Base-by-base conservation (phyloP, 768 basidiomycete genomes). In the Leccinellum luteum region DNA sequence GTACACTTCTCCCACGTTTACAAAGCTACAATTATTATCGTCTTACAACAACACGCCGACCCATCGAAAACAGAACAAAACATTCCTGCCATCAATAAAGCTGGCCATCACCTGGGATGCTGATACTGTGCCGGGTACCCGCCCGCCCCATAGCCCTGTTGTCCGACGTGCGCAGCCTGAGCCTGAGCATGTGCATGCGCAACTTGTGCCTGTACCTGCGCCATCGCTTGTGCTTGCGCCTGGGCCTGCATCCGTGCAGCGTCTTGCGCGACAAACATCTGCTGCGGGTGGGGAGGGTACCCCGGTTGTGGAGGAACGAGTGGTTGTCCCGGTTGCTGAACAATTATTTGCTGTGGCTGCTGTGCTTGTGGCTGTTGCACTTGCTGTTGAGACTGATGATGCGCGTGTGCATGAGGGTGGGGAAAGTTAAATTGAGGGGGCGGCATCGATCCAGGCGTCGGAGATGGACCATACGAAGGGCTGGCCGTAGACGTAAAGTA, bases 361-460 rank as follows among this genome's bases (percentile, higher is more conserved):
- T 79, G 79, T 47, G 78, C 76, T 53, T 58, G 65, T 51, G 75
- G 79, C 57, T 80, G 85, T 48, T 81, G 81, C 25, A 58, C 60
- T 48, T 66, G 65, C 34, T 45, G 28, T 54, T 76, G 82, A n/a
- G 75, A 75, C 53, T 79, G 85, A 44, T 81, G 81, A 51, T 74
- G 76, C 10, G 64, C 66, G n/a, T 78, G 74, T 15, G 78, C 73
- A 58, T 83, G 84, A 41, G 85, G 83, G 58, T 86, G 86, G 3
- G 87, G 83, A 64, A 81, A 89, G 66, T 84, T 86, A 69, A 85
- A 89, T 23, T 80, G 69, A 28, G 87, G 86, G 3, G 88, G 87
- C 5, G 84, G 78, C 81, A 87, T 86, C 32, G 85, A 78, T 44
- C 84, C 81, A 45, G 77, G 76, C 34, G 76, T 74, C 41, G 71